These are phyloP conservation scores for Yamadazyma spencermartinsiae DNA, from an alignment of 1,139 yeast species.

Conservation along the genomic window DNA sequence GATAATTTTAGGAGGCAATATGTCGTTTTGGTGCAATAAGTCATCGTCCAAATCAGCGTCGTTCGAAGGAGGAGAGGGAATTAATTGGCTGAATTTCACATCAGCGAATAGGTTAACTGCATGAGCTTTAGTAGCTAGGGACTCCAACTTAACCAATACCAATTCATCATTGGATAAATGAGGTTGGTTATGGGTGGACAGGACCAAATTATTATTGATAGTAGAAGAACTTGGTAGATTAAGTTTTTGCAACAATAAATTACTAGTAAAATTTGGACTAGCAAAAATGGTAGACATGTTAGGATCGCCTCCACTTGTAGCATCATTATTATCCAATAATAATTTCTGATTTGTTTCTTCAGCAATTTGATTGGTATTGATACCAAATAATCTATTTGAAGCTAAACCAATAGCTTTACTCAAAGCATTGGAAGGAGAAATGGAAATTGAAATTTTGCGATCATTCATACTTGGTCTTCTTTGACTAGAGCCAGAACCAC, in stretches of 20 bases:
- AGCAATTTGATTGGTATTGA: slow-evolving; percentile 9
- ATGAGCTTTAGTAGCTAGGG: slow-evolving; percentile 84
- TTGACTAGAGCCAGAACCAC: slow-evolving; percentile 30
- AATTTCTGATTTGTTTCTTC: slow-evolving; percentile 17
- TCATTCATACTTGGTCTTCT: slow-evolving; percentile 55
- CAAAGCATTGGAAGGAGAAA: slow-evolving; percentile 86
- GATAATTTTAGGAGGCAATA: slow-evolving; percentile 60
- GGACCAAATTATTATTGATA: slow-evolving; percentile 9
- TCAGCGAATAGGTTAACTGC: slow-evolving; percentile 89
- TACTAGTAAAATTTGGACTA: slow-evolving; percentile 39
- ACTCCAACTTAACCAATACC: slow-evolving; percentile 58
- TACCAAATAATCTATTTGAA: slow-evolving; percentile 81
- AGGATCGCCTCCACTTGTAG: slow-evolving; percentile 15
- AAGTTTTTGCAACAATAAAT: slow-evolving; percentile 34
- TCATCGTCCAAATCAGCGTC: slow-evolving; percentile 44
- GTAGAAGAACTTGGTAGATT: slow-evolving; percentile 29
- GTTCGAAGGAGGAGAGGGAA: slow-evolving; percentile 72
- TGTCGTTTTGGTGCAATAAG: slow-evolving; percentile 37
- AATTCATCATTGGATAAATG: slow-evolving; percentile 32
- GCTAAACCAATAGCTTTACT: slow-evolving; percentile 88
- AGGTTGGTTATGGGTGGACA: slow-evolving; percentile 3
- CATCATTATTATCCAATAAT: slow-evolving; percentile 8
- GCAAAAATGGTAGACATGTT: slow-evolving; percentile 20
- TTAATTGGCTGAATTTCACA: slow-evolving; percentile 80
- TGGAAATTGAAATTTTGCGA: slow-evolving; percentile 63